phyloP scores from a whole-genome alignment of 768 basidiomycete genomes.

The Pleurotus tuber-regium region DNA sequence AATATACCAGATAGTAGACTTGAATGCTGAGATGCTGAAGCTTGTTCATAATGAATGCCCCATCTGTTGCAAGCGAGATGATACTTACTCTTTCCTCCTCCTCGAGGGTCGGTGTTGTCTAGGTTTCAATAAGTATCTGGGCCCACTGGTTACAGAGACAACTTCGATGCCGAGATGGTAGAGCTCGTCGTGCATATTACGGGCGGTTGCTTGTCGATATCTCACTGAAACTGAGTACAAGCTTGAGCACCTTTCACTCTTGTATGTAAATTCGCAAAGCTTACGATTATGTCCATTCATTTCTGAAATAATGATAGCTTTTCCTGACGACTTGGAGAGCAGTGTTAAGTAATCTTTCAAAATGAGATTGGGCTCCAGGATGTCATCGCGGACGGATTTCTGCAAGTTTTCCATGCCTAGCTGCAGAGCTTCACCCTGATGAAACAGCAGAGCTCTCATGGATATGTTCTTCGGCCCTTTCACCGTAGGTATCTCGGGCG shows the following conservation, averaged over 20 bases:
- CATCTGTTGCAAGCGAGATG: neutral
- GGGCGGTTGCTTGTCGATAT: neutral
- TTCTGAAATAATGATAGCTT: conserved; percentile 7
- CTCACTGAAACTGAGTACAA: neutral
- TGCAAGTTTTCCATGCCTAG: neutral
- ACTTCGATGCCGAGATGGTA: neutral
- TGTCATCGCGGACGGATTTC: neutral
- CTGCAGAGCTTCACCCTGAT: neutral
- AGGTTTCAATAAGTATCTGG: neutral
- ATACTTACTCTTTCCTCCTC: neutral
- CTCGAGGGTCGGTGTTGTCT: neutral
- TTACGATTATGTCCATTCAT: conserved; percentile 1
- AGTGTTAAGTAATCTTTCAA: conserved; percentile 1
- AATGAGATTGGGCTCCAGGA: conserved; percentile 2
- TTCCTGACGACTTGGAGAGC: conserved; percentile 6
- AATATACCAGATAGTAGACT: neutral
- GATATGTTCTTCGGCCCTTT: neutral
- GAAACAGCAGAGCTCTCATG: neutral
- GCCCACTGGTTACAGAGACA: conserved; percentile 5
- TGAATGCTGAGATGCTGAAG: neutral
- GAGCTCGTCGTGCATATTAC: neutral
- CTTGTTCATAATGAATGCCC: neutral
- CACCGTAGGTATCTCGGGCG: neutral
- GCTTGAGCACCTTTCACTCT: neutral
- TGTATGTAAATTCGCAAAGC: neutral